These are phyloP conservation scores for Barnettozyma vustinii DNA, from an alignment of 805 yeast species.

Conservation along the genomic window DNA sequence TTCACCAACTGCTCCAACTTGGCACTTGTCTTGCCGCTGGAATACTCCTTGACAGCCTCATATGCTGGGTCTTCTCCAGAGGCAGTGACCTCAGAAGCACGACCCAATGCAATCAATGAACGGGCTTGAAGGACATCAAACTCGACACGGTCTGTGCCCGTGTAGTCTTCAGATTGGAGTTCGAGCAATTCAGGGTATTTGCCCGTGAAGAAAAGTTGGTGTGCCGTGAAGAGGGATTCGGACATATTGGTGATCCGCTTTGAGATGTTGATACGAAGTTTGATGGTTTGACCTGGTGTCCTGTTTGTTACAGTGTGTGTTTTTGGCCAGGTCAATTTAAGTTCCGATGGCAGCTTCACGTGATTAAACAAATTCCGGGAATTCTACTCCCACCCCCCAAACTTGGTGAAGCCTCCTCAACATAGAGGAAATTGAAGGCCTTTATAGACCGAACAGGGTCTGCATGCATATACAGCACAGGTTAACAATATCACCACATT, in stretches of 20 bases:
- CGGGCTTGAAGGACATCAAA: conserved; percentile 31
- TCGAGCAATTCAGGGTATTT: conserved; percentile 42
- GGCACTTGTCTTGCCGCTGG: background rate
- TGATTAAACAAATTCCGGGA: background rate
- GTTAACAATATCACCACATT: background rate
- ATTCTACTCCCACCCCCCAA: too few relatives aligned
- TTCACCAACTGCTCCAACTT: background rate
- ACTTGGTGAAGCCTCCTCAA: too few relatives aligned
- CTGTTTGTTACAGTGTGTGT: too few relatives aligned
- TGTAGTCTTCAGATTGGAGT: conserved; percentile 33
- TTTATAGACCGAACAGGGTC: too few relatives aligned
- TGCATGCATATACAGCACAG: background rate
- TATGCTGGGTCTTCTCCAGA: conserved; percentile 1
- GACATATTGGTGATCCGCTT: background rate
- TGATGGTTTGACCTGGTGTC: too few relatives aligned
- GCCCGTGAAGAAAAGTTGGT: conserved; percentile 58
- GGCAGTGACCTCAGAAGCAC: conserved; percentile 8
- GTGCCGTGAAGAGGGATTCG: conserved; percentile 44
- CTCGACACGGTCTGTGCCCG: conserved; percentile 27
- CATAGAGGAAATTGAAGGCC: too few relatives aligned
- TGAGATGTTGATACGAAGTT: background rate
- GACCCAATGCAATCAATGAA: conserved; percentile 27
- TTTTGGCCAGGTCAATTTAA: background rate
- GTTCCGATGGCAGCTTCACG: background rate
- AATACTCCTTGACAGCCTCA: background rate